Conservation (phyloP, 306 rosid genomes). For the Crataegus laevigata region DNA sequence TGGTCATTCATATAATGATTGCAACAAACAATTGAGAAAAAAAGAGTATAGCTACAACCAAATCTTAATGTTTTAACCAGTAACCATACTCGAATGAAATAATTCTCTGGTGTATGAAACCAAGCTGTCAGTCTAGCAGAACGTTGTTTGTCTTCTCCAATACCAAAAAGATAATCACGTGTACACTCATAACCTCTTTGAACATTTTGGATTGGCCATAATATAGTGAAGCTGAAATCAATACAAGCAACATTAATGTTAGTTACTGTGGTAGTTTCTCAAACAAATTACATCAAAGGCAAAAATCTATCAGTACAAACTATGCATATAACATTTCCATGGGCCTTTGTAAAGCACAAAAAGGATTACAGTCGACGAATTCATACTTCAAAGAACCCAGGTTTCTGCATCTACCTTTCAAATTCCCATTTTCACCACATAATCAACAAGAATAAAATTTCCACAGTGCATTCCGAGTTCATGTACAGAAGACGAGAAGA, state of each 20-base stretch:
- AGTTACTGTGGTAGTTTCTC: background rate
- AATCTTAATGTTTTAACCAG: constrained; percentile 10
- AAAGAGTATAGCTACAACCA: constrained; percentile 9
- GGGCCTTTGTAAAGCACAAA: background rate
- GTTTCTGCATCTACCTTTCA: background rate
- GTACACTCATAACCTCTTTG: constrained; percentile 71
- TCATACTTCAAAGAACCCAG: background rate
- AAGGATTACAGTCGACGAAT: background rate
- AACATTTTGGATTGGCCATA: constrained; percentile 72
- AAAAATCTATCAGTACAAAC: constrained; percentile 8
- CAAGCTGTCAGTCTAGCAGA: constrained; percentile 93
- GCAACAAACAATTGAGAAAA: constrained; percentile 3
- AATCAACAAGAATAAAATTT: constrained; percentile 5
- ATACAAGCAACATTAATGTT: constrained; percentile 12
- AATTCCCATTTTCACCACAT: background rate
- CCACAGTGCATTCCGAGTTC: background rate
- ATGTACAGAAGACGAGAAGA: constrained; percentile 7
- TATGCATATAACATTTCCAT: background rate
- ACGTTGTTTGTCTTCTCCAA: constrained; percentile 87
- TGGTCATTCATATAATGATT: constrained; percentile 16
- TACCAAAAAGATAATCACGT: constrained; percentile 78
- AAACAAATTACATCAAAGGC: background rate
- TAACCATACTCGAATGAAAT: constrained; percentile 58
- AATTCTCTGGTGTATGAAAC: constrained; percentile 80
- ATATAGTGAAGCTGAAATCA: constrained; percentile 61